Evolutionary conservation across 2,329 filamentous ascomycete genomes (phyloP), one percentile per base, ranked within the genome.

Genomic region (Colletotrichum sp.): DNA sequence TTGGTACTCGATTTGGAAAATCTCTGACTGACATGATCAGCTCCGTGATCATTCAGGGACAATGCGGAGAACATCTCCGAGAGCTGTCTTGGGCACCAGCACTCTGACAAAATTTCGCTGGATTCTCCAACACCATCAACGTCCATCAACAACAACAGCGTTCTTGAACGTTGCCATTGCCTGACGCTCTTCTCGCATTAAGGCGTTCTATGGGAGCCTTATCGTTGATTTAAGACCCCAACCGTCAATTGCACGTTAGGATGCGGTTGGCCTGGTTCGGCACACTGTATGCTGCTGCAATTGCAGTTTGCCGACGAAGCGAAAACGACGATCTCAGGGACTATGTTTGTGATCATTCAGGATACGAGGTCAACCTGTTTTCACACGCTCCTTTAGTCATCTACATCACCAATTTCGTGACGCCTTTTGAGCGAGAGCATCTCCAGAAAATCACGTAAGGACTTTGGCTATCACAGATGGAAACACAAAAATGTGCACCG

Each of bases 361-460:
- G 79, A 36, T 84, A 84, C 60, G 78, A 81, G 59, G 80, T 80
- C 16, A 80, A 82, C 34, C 78, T 84, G n/a, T 78, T 83, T 59
- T 85, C 84, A 15, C 81, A 80, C 64, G 84, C 83, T 22, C 85
- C 85, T 2, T 74, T 86, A 8, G 84, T 87, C 15, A 82, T 86
- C 36, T 87, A 87, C 63, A 80, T 86, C 11, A 79, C 80, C 28
- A 79, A 82, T 44, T 87, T 87, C 75, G 74, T 87, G 36, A 85
- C 82, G 2, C 68, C 79, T 11, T 79, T 83, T 28, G 85, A 86
- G 77, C 81, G 81, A 13, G 68, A 71, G 5, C 84, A 86, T 74
- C 82, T 87, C 16, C 80, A 81, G 57, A 78, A 80, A 34, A 78
- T 82, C 64, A 84, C 84, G 82, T 84, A 68, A 79, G 83, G 11